Percentiles rank a stretch among this genome's conserved stretches.
phyloP scores from a whole-genome alignment of 2,329 filamentous ascomycete species.

The Venturia nashicola region DNA sequence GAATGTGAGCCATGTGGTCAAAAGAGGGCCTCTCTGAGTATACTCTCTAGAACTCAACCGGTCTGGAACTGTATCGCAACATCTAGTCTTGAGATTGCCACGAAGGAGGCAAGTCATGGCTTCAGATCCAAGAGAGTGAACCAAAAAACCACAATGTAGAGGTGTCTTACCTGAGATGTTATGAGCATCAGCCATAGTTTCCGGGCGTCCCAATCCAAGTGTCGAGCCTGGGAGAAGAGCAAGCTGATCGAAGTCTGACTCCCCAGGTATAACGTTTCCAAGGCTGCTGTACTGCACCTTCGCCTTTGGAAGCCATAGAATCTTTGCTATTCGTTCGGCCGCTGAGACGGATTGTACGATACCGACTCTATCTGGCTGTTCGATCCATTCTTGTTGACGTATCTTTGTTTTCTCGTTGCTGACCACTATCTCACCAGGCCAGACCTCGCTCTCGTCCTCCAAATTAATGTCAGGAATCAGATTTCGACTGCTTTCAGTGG shows the following conservation, averaged over 20 bases:
- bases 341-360: conserved; percentile 45
- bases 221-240: conserved; percentile 9
- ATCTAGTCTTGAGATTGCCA: neutral
- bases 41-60: conserved; percentile 7
- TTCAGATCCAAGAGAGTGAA: neutral
- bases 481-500: conserved; percentile 31
- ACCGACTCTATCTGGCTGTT: conserved; percentile 38
- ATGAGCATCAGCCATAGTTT: neutral
- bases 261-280: neutral
- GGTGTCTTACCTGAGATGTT: conserved; percentile 12
- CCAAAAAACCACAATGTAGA: conserved; percentile 20
- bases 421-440: conserved; percentile 44
- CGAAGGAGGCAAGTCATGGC: conserved; percentile 7
- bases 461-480: conserved; percentile 38
- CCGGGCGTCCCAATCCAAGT: conserved; percentile 3
- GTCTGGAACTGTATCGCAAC: conserved; percentile 12
- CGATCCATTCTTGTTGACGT: conserved; percentile 19
- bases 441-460: conserved; percentile 43
- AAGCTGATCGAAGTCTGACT: neutral
- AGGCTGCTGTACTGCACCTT: conserved; percentile 21
- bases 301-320: conserved; percentile 40
- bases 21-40: conserved; percentile 30
- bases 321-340: conserved; percentile 41
- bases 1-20: neutral
- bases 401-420: conserved; percentile 27